These are phyloP conservation scores for Cyclostephanos tholiformis DNA, from an alignment of 108 stramenopile species.

Conservation along the genomic window DNA sequence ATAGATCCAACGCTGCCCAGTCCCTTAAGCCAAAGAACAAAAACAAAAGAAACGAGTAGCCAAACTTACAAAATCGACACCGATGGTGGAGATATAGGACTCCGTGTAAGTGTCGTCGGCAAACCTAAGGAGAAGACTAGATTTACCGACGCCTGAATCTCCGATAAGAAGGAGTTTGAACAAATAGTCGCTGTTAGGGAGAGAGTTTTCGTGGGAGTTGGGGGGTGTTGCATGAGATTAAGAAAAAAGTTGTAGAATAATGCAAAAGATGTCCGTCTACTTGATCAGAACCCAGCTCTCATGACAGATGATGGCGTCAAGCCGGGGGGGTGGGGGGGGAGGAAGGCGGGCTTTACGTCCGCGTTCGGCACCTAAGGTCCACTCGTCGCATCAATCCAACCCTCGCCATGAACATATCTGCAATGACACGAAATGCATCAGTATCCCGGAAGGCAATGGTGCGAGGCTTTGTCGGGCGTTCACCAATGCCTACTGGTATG, in stretches of 20 bases:
- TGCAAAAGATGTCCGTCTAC: background rate
- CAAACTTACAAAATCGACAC: constrained; percentile 96
- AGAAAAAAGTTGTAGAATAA: background rate
- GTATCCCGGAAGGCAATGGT: no score
- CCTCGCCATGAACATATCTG: no score
- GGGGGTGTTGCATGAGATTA: background rate
- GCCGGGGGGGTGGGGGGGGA: background rate
- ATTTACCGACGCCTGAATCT: constrained; percentile 95
- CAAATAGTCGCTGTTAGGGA: constrained; percentile 77
- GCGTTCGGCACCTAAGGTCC: no score
- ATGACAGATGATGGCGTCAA: background rate
- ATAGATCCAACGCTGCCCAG: background rate
- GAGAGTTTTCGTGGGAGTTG: background rate
- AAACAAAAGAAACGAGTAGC: constrained; percentile 1
- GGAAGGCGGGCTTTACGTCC: background rate
- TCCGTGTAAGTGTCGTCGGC: constrained; percentile 99
- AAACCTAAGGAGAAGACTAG: constrained; percentile 90
- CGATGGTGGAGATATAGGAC: constrained; percentile 99
- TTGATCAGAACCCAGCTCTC: background rate
- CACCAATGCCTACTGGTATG: no score
- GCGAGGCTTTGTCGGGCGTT: no score
- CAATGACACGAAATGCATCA: no score
- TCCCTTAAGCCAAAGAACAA: background rate
- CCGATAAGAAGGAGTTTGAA: constrained; percentile 96
- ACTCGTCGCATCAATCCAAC: no score